phyloP scores from a whole-genome alignment of 139 green algal genomes.

The Raphidocelis subcapitata region DNA sequence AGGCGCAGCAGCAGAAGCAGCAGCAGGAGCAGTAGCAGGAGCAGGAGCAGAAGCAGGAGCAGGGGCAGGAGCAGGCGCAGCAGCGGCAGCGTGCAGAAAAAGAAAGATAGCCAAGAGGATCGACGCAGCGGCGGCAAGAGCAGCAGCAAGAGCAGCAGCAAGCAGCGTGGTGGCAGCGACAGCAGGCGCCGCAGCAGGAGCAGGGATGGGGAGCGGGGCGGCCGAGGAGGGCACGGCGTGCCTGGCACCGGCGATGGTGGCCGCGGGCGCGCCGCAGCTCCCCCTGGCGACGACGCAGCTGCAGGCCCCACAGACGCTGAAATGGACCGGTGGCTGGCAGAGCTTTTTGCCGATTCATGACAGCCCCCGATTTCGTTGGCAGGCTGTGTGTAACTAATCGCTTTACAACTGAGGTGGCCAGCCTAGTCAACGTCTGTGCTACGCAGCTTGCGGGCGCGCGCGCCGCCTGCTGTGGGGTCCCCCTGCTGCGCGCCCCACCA shows the following conservation, averaged over 20 bases:
- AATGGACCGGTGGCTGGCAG: too few species aligned
- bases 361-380: too few species aligned
- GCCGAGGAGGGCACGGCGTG: background rate
- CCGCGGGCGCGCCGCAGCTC: background rate
- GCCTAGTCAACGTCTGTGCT: conserved; percentile 45
- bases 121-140: background rate
- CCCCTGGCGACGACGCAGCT: background rate
- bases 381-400: too few species aligned
- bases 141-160: background rate
- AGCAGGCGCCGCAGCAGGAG: background rate
- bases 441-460: conserved; percentile 33
- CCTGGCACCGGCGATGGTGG: background rate
- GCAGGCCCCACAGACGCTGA: background rate
- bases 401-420: too few species aligned
- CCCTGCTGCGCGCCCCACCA: conserved; percentile 71
- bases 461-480: background rate
- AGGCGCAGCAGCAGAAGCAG: background rate
- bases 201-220: background rate
- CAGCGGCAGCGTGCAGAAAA: background rate
- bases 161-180: background rate
- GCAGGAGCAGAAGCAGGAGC: too few species aligned
- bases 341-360: too few species aligned
- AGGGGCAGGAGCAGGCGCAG: background rate
- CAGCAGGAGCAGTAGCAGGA: background rate
- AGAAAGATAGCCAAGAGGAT: background rate